Percentiles rank a stretch among this genome's conserved stretches.
These are phyloP conservation scores for apple (Malus domestica) DNA, from an alignment of 306 rosid genomes.

Conservation along the genomic window DNA sequence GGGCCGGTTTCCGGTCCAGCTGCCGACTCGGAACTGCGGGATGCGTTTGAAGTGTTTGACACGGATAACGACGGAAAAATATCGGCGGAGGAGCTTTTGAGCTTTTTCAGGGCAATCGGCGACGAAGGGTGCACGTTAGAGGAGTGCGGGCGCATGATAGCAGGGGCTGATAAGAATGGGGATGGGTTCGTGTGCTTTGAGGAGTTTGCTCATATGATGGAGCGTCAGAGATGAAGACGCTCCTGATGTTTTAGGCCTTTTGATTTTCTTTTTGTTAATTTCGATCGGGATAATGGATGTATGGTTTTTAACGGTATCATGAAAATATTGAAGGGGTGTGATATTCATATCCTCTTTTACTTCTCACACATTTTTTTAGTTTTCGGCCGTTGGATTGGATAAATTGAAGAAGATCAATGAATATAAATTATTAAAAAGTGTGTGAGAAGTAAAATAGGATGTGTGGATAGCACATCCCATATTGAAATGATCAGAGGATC, in stretches of 20 bases:
- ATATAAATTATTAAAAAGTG: too few species aligned
- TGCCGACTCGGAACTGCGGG: slow-evolving; percentile 38
- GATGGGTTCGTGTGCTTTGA: slow-evolving; percentile 89
- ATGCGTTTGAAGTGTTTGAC: slow-evolving; percentile 64
- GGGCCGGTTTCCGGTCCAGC: slow-evolving; percentile 29
- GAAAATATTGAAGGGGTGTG: background rate
- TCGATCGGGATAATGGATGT: background rate
- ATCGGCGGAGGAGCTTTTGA: slow-evolving; percentile 71
- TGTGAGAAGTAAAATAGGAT: too few species aligned
- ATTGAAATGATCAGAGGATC: background rate
- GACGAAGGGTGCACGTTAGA: slow-evolving; percentile 85
- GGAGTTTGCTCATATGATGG: slow-evolving; percentile 88
- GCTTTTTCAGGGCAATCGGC: slow-evolving; percentile 55
- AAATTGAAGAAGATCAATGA: too few species aligned
- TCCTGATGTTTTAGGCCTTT: background rate
- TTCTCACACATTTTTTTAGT: too few species aligned
- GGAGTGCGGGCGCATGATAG: slow-evolving; percentile 92
- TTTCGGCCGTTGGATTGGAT: too few species aligned
- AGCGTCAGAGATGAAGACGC: slow-evolving; percentile 34
- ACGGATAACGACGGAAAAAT: slow-evolving; percentile 76
- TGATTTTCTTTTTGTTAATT: background rate
- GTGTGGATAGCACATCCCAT: too few species aligned
- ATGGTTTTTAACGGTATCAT: background rate
- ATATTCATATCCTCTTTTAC: too few species aligned
- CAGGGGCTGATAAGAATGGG: slow-evolving; percentile 56